A percentile compares a stretch with the other conserved stretches of the same genome.
These are phyloP conservation scores for Arthrobotrys sphaeroides DNA, from an alignment of 2,329 filamentous ascomycete species.

Conservation along the genomic window DNA sequence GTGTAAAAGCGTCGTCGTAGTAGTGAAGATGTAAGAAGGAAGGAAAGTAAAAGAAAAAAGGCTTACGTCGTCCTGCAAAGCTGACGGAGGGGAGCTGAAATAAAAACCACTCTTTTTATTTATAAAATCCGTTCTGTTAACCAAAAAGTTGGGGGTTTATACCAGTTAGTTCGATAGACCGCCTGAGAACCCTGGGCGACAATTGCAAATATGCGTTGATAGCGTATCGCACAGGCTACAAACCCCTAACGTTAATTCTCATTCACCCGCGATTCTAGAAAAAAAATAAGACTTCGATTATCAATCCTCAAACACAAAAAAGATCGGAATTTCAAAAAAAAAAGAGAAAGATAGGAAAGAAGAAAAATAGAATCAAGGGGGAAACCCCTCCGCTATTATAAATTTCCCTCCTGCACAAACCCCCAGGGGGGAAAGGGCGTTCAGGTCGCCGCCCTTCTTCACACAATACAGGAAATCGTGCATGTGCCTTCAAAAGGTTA, in stretches of 20 bases:
- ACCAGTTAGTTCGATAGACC: not conserved
- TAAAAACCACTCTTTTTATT: constrained; percentile 16
- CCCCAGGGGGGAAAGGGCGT: no score
- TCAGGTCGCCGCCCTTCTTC: no score
- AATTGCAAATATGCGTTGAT: constrained; percentile 49
- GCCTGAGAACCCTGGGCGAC: constrained; percentile 14
- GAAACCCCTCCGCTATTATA: constrained; percentile 31
- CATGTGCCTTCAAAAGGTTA: not conserved
- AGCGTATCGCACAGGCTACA: not conserved
- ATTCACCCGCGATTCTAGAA: not conserved
- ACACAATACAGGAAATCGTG: no score
- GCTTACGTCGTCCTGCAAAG: constrained; percentile 23
- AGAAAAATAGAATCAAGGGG: not conserved
- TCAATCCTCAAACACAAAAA: not conserved
- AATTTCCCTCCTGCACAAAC: constrained; percentile 1
- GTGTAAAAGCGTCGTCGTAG: not conserved
- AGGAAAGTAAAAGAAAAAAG: not conserved
- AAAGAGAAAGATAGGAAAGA: not conserved
- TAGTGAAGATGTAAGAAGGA: no score
- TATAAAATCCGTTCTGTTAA: constrained; percentile 8
- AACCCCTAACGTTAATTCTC: not conserved
- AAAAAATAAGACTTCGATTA: no score
- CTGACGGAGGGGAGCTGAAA: constrained; percentile 2
- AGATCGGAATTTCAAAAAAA: not conserved
- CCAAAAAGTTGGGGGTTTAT: not conserved